These are phyloP conservation scores for Phlyctochytrium arcticum DNA, from an alignment of 192 early-diverging fungal genomes.

Conservation along the genomic window DNA sequence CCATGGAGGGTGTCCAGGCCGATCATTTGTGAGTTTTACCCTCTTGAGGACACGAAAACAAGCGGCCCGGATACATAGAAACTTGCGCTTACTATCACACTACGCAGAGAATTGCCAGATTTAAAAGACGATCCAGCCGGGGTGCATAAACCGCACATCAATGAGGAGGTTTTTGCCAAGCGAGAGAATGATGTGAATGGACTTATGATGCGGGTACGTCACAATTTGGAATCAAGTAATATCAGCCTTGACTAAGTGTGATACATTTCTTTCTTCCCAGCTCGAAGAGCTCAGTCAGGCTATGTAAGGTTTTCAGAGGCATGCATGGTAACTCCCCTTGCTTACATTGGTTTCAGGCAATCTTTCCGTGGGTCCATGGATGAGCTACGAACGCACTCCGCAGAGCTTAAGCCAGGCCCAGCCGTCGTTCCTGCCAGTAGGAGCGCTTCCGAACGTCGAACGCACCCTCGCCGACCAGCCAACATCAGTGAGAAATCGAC, in stretches of 20 bases:
- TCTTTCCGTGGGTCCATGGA: conserved; percentile 19
- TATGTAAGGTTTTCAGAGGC: conserved; percentile 8
- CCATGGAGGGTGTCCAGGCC: conserved; percentile 10
- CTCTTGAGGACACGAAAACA: background rate
- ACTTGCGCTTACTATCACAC: background rate
- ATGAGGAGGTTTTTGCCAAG: conserved; percentile 24
- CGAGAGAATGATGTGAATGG: conserved; percentile 23
- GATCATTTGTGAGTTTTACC: background rate
- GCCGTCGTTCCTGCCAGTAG: too few species aligned
- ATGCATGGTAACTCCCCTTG: background rate
- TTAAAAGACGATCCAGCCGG: conserved; percentile 16
- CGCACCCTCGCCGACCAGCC: background rate
- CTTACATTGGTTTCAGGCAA: conserved; percentile 12
- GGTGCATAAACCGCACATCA: conserved; percentile 11
- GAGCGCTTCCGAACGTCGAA: background rate
- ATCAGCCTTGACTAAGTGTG: background rate
- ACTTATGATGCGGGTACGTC: conserved; percentile 20
- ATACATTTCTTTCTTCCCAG: background rate
- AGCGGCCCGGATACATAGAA: background rate
- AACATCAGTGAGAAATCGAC: background rate
- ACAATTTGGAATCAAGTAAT: background rate
- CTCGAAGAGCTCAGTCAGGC: conserved; percentile 27
- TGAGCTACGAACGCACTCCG: background rate
- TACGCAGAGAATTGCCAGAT: conserved; percentile 7
- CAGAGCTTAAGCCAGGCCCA: background rate